Evolutionary conservation across 2,329 filamentous ascomycete species (phyloP).

Genomic region (Colletotrichum nymphaeae): DNA sequence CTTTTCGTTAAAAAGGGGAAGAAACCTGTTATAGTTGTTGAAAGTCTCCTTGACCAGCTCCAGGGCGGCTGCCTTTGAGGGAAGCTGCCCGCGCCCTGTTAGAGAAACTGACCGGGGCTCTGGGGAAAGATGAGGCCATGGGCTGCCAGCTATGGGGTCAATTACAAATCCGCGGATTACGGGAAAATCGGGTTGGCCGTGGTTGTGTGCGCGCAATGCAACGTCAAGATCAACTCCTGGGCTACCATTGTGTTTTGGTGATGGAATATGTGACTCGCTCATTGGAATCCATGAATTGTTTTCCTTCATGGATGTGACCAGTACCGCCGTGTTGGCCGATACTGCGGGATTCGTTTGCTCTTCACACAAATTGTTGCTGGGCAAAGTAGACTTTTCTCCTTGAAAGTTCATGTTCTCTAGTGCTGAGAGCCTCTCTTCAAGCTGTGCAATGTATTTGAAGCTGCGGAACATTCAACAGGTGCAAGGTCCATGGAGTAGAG

Average conservation of each 20-base stretch:
- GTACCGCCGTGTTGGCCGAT: not conserved
- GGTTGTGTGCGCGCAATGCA: not conserved
- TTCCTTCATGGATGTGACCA: not conserved
- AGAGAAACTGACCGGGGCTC: slow-evolving; percentile 20
- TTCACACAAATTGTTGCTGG: not conserved
- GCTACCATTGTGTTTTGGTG: not conserved
- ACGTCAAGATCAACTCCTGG: not conserved
- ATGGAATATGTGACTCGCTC: not conserved
- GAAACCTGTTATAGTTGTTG: slow-evolving; percentile 21
- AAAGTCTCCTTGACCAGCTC: slow-evolving; percentile 33
- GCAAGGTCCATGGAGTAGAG: not conserved
- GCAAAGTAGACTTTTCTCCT: not conserved
- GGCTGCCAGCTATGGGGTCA: not conserved
- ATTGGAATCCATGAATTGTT: not conserved
- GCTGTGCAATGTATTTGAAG: slow-evolving; percentile 36
- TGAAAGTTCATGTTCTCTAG: slow-evolving; percentile 27
- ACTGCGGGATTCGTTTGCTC: not conserved
- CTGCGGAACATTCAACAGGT: slow-evolving; percentile 18
- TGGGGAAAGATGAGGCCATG: not conserved
- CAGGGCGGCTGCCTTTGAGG: slow-evolving; percentile 31
- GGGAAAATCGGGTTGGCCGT: not conserved
- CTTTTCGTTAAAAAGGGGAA: slow-evolving; percentile 38
- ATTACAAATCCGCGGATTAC: not conserved
- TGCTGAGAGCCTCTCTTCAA: slow-evolving; percentile 36
- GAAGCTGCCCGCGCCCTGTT: slow-evolving; percentile 28